A percentile compares a stretch with the other conserved stretches of the same genome.
These are phyloP conservation scores for Camelina sativa DNA, from an alignment of 345 rosid genomes.

Conservation along the genomic window DNA sequence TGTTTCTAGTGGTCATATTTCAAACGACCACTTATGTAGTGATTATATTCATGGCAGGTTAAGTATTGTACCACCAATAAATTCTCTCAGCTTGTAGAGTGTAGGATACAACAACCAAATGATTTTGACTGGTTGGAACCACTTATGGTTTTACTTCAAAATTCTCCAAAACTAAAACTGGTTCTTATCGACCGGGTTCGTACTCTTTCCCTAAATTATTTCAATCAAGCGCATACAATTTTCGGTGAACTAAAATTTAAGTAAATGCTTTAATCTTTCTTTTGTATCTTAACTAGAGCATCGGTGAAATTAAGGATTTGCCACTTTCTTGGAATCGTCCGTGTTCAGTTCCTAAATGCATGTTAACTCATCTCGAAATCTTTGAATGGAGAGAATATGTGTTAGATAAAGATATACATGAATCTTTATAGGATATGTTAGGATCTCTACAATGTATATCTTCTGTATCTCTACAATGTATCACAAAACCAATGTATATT, in stretches of 20 bases:
- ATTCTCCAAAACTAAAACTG: slow-evolving; percentile 1
- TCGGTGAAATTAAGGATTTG: not conserved
- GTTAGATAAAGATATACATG: too few relatives aligned
- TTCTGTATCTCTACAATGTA: too few relatives aligned
- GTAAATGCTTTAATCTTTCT: not conserved
- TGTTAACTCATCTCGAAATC: not conserved
- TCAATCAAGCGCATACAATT: not conserved
- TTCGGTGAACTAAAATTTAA: not conserved
- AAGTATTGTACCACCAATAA: not conserved
- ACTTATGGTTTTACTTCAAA: slow-evolving; percentile 3
- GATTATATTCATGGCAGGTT: not conserved
- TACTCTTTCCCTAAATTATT: not conserved
- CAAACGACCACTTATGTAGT: not conserved
- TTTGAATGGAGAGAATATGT: slow-evolving; percentile 5
- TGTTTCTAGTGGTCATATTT: not conserved
- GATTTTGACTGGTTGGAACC: slow-evolving; percentile 1
- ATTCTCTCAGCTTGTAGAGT: slow-evolving; percentile 2
- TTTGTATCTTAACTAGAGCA: not conserved
- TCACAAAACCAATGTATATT: too few relatives aligned
- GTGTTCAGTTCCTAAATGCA: not conserved
- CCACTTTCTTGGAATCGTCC: not conserved
- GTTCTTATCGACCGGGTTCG: not conserved
- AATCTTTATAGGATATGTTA: too few relatives aligned
- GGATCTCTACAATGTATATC: too few relatives aligned
- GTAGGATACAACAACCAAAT: not conserved